phyloP scores from a whole-genome alignment of 768 basidiomycete genomes.

The Exsudoporus frostii region DNA sequence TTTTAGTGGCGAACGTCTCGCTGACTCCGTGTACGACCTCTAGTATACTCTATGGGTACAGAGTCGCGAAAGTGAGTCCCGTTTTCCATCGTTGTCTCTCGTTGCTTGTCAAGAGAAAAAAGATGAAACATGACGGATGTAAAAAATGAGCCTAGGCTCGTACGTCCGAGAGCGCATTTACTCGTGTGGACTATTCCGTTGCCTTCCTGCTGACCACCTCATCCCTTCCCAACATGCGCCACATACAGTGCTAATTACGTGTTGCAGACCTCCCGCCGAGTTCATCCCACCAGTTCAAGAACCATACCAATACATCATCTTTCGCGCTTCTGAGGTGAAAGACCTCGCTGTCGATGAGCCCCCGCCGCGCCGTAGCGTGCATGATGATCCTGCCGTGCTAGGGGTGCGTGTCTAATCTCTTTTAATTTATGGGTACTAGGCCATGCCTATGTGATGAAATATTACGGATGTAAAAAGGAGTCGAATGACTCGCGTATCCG shows the following conservation, averaged over 20 bases:
- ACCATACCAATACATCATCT: constrained; percentile 87
- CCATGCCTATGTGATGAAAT: constrained; percentile 35
- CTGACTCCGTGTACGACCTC: not conserved
- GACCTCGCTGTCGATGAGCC: constrained; percentile 83
- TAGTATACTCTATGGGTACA: constrained; percentile 86
- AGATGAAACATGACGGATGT: constrained; percentile 43
- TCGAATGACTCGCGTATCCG: constrained; percentile 34
- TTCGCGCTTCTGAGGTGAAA: constrained; percentile 87
- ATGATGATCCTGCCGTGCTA: constrained; percentile 82
- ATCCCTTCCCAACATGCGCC: not conserved
- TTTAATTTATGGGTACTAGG: not conserved
- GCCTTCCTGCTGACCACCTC: constrained; percentile 56
- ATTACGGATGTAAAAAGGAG: constrained; percentile 45
- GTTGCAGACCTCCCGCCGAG: constrained; percentile 60
- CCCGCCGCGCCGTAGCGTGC: constrained; percentile 55
- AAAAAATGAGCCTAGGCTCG: constrained; percentile 37
- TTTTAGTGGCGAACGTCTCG: not conserved
- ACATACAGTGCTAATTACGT: constrained; percentile 26
- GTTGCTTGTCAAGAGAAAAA: not conserved
- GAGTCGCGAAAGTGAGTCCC: constrained; percentile 70
- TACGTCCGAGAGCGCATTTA: constrained; percentile 42
- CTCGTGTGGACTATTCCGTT: constrained; percentile 60
- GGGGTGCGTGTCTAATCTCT: constrained; percentile 52
- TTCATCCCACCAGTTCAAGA: constrained; percentile 82
- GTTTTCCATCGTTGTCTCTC: not conserved